Conservation (phyloP, 108 stramenopile species). For the Halocafeteria seosinensis region DNA sequence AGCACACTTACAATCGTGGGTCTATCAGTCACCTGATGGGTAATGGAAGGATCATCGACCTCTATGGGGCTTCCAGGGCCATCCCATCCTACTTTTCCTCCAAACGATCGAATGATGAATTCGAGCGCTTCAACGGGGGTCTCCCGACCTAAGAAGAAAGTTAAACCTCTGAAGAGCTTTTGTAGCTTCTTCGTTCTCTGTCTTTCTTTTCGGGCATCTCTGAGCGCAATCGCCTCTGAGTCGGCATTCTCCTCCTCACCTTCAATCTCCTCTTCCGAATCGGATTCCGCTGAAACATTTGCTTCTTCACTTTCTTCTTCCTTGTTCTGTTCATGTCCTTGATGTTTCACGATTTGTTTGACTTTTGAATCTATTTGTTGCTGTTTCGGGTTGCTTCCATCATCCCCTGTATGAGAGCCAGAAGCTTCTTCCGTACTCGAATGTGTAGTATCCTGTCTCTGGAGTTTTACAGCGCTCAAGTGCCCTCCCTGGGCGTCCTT, state of each 20-base stretch:
- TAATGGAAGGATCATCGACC: constrained; percentile 61
- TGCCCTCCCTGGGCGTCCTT: not conserved
- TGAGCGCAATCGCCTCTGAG: not conserved
- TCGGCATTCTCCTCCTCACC: constrained; percentile 2
- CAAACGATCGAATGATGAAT: constrained; percentile 65
- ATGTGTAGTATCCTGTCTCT: not conserved
- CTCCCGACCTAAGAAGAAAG: constrained; percentile 25
- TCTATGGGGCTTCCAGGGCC: constrained; percentile 63
- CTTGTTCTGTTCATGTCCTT: not conserved
- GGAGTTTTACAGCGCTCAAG: not conserved
- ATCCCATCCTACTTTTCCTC: constrained; percentile 81
- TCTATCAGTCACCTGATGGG: constrained; percentile 77
- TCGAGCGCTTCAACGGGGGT: constrained; percentile 76
- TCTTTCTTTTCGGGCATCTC: not conserved
- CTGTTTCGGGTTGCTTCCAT: too few relatives aligned
- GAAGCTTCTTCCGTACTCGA: not conserved
- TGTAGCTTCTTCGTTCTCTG: not conserved
- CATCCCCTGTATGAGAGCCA: constrained; percentile 15
- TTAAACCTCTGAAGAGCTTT: not conserved
- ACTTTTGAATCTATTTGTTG: too few relatives aligned
- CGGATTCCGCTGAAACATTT: not conserved
- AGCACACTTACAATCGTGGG: constrained; percentile 35
- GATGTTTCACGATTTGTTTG: not conserved
- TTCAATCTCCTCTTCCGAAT: not conserved
- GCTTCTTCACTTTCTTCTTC: not conserved